Base-by-base conservation (phyloP, 2,329 filamentous ascomycete genomes). In the Pseudogymnoascus sp. region DNA sequence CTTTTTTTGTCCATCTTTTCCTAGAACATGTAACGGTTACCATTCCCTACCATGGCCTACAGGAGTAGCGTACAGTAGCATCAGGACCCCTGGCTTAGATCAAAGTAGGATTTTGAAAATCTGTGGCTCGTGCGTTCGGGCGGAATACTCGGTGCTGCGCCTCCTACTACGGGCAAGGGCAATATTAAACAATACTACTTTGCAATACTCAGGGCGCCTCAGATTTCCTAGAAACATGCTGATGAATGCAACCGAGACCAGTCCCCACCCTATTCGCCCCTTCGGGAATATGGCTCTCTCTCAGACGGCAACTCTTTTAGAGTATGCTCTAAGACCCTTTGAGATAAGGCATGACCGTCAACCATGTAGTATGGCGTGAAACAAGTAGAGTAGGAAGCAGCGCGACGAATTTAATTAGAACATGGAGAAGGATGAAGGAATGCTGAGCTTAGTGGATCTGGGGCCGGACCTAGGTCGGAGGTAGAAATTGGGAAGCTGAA, bases 341-440 rank as follows among this genome's bases (percentile, higher is more conserved):
- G 28, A 56, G 25, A 56, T 33, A 56, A 56, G 50, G 25, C 50
- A 56, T 56, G 25, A 18, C 50, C 28, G 18, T 33, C 25, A 56
- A 56, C 50, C n/a, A 33, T 31, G 50, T 31, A 33, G 50, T 56
- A 56, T 56, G 50, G 50, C 50, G 50, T 56, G 50, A 56, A 56
- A 56, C 50, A 56, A 56, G 25, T 56, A 56, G n/a, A 56, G 50
- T 56, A 56, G 25, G 50, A 18, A 56, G 50, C 47, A 56, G 16
- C 12, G 8, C 18, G 4, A 14, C 7, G 33, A 18, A 18, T 33
- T 8, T 33, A 56, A 33, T 56, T 56, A 33, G 50, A 16, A 1
- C 28, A 56, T 33, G 50, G 25, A 18, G 50, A 56, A 56, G 50
- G 50, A 33, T 12, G 25, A 56, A 56, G 25, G 28, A 56, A 56